Base-by-base conservation (phyloP, 116 monocot species). In the Papilionanthe hybrid region DNA sequence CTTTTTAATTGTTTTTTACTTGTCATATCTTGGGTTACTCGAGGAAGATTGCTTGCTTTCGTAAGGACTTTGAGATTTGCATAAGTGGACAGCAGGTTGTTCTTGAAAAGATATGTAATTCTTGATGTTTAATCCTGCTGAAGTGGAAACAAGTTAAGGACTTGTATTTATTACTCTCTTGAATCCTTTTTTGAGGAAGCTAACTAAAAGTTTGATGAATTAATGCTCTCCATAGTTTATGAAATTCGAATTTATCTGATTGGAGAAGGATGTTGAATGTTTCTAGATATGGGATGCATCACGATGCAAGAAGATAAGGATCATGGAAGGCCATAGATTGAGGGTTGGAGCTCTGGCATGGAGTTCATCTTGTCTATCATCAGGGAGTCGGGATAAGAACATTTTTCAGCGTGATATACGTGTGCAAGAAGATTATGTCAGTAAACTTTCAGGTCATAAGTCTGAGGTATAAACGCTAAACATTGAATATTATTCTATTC, bases 381-480 rank as follows among this genome's bases (percentile, higher is more conserved):
- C 99, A 67, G 99, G 99, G 6, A 93, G 99, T 50, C 80, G 99
- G 44, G 99, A 99, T 78, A 99, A 93, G 75, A 77, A 78, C 45
- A 99, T 99, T 81, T 90, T 93, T 58, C 95, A 99, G 50, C 90
- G 88, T 75, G 99, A 99, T 87, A 99, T 99, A 45, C 99, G 99
- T 75, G 80, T 87, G 23, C 95, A 95, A 63, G 93, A 93, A 50
- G 99, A 99, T 93, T 93, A 78, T 84, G 86, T 95, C 77, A 85
- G 93, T 85, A 99, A 93, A 75, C 86, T 90, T 28, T 81, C 83
- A 42, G 99, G 95, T 18, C 99, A 99, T 73, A 99, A 99, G 72
- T 99, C 99, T 77, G 99, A 99, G 99, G 99, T 95, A 82, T 63
- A 9, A 15, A 15, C 37, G 15, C 30, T 53, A 15, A 53, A 28